Conservation (phyloP, 192 early-diverging fungal species). For the Rhizoclosmatium sp. region DNA sequence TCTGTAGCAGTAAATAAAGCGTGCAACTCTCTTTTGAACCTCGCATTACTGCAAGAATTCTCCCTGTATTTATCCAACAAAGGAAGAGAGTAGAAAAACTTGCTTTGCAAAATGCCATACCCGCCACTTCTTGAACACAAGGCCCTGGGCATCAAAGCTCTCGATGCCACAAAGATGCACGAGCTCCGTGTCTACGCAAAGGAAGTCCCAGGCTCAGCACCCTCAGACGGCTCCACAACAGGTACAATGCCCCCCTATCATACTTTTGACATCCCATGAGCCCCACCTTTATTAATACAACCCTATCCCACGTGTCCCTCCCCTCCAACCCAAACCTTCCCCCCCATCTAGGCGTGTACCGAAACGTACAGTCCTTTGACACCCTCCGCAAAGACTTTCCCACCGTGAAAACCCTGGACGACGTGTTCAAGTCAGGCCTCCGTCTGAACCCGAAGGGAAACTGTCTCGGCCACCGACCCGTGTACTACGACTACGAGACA, state of each 20-base stretch:
- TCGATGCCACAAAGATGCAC: conserved; percentile 24
- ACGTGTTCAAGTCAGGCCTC: conserved; percentile 50
- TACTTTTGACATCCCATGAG: neutral
- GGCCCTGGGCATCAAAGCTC: conserved; percentile 1
- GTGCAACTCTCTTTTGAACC: neutral
- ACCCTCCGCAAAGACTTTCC: conserved; percentile 53
- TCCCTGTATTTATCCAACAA: neutral
- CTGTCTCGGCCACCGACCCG: conserved; percentile 50
- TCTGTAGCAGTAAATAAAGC: no score
- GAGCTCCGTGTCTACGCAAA: conserved; percentile 34
- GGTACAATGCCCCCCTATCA: conserved; percentile 1
- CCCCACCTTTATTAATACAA: neutral
- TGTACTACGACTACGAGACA: conserved; percentile 44
- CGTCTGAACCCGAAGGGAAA: conserved; percentile 26
- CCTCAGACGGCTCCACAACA: conserved; percentile 30
- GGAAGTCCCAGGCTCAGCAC: conserved; percentile 27
- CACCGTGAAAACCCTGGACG: conserved; percentile 54
- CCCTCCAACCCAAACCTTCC: neutral
- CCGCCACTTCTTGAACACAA: neutral
- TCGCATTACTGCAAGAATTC: neutral
- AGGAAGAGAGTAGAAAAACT: neutral
- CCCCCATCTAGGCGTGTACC: conserved; percentile 47
- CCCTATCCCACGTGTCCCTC: neutral
- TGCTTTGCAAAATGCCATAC: conserved; percentile 2
- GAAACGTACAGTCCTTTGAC: conserved; percentile 46